phyloP scores from a whole-genome alignment of 352 stramenopile genomes.

The Pythium aristosporum region DNA sequence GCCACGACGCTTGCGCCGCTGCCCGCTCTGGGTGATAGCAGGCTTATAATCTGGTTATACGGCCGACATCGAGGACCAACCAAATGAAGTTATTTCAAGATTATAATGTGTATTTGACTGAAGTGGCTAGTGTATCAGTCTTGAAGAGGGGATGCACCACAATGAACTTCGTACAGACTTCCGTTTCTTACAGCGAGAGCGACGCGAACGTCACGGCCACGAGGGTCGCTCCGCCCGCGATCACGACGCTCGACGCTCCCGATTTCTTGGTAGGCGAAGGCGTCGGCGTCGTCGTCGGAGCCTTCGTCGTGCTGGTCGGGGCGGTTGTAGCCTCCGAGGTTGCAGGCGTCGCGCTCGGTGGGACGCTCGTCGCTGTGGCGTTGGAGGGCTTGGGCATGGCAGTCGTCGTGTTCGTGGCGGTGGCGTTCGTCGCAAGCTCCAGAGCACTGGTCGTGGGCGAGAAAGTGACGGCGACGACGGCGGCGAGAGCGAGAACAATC shows the following conservation, averaged over 20 bases:
- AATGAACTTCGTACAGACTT: background rate
- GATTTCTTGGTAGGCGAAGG: slow-evolving; percentile 4
- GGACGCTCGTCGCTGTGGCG: background rate
- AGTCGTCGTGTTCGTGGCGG: background rate
- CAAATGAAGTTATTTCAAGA: too few species aligned
- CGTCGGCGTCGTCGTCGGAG: background rate
- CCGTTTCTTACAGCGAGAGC: background rate
- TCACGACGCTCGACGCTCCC: background rate
- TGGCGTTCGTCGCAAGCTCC: background rate
- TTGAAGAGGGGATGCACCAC: too few species aligned
- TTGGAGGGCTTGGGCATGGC: background rate
- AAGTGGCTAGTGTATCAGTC: too few species aligned
- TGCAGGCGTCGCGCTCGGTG: background rate
- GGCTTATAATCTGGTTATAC: too few species aligned
- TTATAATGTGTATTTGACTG: too few species aligned
- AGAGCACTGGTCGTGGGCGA: background rate
- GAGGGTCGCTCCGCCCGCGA: background rate
- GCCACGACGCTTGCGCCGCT: too few species aligned
- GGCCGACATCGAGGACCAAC: too few species aligned
- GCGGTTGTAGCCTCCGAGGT: background rate
- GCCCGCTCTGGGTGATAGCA: too few species aligned
- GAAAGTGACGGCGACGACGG: background rate
- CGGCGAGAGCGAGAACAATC: background rate
- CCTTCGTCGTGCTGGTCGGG: background rate
- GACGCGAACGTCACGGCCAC: background rate